Evolutionary conservation across 176 grass and related monocot genomes (phyloP).

Genomic region (maize (Zea mays)): Zm-B73-REFERENCE-NAM-5.0 NC_050098.1:6570501-6571000

Average conservation of each 20-base stretch:
- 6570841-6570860: background rate
- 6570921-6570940: background rate
- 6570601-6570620: background rate
- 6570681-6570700: background rate
- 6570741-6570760: background rate
- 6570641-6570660: background rate
- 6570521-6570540: background rate
- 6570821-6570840: background rate
- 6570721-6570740: background rate
- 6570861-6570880: slow-evolving; percentile 1
- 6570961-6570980: background rate
- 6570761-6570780: too few species aligned
- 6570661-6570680: background rate
- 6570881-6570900: background rate
- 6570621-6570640: background rate
- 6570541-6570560: background rate
- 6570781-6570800: background rate
- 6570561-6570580: background rate
- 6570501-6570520: background rate
- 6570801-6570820: background rate
- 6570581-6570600: background rate
- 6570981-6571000: background rate
- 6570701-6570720: background rate
- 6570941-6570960: slow-evolving; percentile 19
- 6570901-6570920: background rate